Evolutionary conservation across 352 stramenopile genomes (phyloP).

Genomic region (Phytophthora aleatoria): DNA sequence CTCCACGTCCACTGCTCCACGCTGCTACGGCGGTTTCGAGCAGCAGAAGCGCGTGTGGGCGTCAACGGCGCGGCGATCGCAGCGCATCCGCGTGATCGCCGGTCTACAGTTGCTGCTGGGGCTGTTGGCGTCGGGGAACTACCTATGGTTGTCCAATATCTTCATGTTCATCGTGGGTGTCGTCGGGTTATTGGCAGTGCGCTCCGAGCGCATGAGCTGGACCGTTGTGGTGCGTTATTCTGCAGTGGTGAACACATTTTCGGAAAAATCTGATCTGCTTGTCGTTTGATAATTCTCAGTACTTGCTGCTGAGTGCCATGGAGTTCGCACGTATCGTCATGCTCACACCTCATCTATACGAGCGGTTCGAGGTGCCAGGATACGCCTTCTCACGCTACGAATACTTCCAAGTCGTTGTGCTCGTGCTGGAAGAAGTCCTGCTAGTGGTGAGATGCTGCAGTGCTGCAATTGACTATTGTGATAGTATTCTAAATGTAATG

Average conservation of each 20-base stretch:
- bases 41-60: slow-evolving; percentile 81
- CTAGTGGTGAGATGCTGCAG: slow-evolving; percentile 59
- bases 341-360: slow-evolving; percentile 66
- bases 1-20: slow-evolving; percentile 43
- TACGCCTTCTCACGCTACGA: slow-evolving; percentile 74
- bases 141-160: slow-evolving; percentile 77
- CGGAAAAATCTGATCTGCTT: slow-evolving; percentile 21
- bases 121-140: slow-evolving; percentile 66
- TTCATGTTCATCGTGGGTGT: slow-evolving; percentile 74
- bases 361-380: slow-evolving; percentile 56
- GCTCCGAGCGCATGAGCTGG: slow-evolving; percentile 80
- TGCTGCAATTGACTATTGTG: neutral
- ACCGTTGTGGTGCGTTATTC: slow-evolving; percentile 59
- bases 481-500: neutral
- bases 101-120: slow-evolving; percentile 62
- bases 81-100: slow-evolving; percentile 71
- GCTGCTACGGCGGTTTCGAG: slow-evolving; percentile 74
- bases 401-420: slow-evolving; percentile 69
- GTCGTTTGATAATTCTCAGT: slow-evolving; percentile 39
- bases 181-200: slow-evolving; percentile 71
- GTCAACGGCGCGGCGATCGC: slow-evolving; percentile 60
- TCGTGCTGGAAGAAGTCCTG: slow-evolving; percentile 65
- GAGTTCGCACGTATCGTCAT: slow-evolving; percentile 75
- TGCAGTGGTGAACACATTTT: slow-evolving; percentile 10
- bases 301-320: slow-evolving; percentile 72